Evolutionary conservation across 164 flowering plant genomes (phyloP), one percentile per base, ranked within the genome.

Genomic region (Kalanchoe fedtschenkoi): DNA sequence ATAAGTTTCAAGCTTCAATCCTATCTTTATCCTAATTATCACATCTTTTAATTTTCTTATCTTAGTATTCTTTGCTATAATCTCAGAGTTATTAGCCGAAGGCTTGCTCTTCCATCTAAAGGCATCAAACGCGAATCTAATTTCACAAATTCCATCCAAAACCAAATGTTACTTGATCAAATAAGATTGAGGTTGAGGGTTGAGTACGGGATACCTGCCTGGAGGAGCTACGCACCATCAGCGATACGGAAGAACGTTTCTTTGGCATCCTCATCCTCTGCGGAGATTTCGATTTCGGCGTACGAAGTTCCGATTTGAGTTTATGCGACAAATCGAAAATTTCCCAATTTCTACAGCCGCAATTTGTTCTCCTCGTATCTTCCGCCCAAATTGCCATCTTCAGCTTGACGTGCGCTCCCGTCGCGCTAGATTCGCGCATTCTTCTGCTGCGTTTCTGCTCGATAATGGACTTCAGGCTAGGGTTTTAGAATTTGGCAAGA

Each of bases 321-420:
- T 72, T 69, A 33, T 15, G 65, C 24, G 80, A 74, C 53, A 76
- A 71, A 16, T 73, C 75, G 22, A 56, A 17, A 62, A 76, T 34
- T n/a, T 3, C 80, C 80, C 1, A 76, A 74, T 10, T 64, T 62
- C 59, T 71, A 69, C 80, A 76, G 58, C 30, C 72, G 69, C 42
- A 42, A 65, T 17, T 34, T 59, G 69, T 71, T 68, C 53, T 69
- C 68, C 51, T 71, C 70, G 58, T 71, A 71, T 38, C 61, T 65
- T 33, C n/a, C 51, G n/a, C 51, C 26, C 8, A n/a, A 43, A n/a
- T 24, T n/a, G 51, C 9, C n/a, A 7, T n/a, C 22, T n/a, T 43
- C 19, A n/a, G 3, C 21, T 43, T 43, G 7, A 43, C 22, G 51
- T 43, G 51, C 7, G 21, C 19, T 21, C 22, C 5, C 22, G 6